Conservation (phyloP, 768 basidiomycete species). For the Kwoniella shandongensis region DNA sequence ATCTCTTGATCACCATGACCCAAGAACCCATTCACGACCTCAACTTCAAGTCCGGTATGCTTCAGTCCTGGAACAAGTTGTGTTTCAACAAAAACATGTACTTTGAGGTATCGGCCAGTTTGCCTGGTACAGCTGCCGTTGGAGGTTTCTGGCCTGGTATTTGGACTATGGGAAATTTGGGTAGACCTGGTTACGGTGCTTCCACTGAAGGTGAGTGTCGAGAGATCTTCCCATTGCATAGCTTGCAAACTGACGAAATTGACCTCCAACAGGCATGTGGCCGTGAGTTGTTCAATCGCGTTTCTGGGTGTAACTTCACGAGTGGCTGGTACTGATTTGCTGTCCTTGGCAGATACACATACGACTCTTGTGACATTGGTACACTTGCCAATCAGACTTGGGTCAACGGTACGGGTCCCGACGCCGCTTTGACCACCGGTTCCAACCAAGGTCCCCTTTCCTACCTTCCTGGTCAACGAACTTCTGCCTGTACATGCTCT, state of each 20-base stretch:
- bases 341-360: constrained; percentile 36
- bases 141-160: constrained; percentile 59
- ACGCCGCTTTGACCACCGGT: constrained; percentile 46
- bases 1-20: constrained; percentile 71
- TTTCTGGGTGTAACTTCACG: too few species aligned
- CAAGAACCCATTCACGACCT: constrained; percentile 68
- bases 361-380: constrained; percentile 49
- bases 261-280: constrained; percentile 28
- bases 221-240: neutral
- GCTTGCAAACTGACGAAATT: neutral
- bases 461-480: constrained; percentile 53
- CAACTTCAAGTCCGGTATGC: constrained; percentile 59
- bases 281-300: constrained; percentile 36
- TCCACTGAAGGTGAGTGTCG: constrained; percentile 78
- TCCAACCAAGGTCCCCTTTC: constrained; percentile 44
- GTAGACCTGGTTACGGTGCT: constrained; percentile 85
- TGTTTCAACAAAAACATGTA: constrained; percentile 84
- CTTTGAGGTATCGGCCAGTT: constrained; percentile 62
- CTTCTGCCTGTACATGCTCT: constrained; percentile 79
- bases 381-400: constrained; percentile 50
- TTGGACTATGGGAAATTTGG: constrained; percentile 73
- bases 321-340: too few species aligned
- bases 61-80: constrained; percentile 72
- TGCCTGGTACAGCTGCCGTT: constrained; percentile 44
- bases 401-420: constrained; percentile 40